These are phyloP conservation scores for Cutaneotrichosporon dermatis DNA, from an alignment of 1,284 basidiomycete genomes.

Conservation along the genomic window DNA sequence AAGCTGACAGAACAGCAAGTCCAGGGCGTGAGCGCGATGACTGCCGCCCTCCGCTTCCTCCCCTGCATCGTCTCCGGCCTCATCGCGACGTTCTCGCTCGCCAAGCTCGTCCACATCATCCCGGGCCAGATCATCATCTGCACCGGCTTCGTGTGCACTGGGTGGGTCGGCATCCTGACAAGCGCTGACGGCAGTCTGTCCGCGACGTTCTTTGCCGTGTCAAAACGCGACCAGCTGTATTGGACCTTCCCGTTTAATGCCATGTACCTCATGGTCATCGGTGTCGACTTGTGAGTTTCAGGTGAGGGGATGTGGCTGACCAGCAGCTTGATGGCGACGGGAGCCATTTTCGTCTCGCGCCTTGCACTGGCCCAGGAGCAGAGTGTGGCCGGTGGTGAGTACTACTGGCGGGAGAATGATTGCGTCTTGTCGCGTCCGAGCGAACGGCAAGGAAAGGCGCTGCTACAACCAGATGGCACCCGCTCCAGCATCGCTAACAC, in stretches of 20 bases:
- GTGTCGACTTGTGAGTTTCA: constrained; percentile 56
- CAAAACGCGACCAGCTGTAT: constrained; percentile 47
- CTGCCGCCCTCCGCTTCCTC: constrained; percentile 65
- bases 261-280: constrained; percentile 59
- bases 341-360: constrained; percentile 66
- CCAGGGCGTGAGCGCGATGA: constrained; percentile 41
- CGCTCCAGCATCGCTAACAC: too few relatives aligned
- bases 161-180: constrained; percentile 7
- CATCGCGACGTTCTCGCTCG: constrained; percentile 55
- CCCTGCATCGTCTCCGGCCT: constrained; percentile 68
- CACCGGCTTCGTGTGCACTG: constrained; percentile 56
- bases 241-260: constrained; percentile 12
- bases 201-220: constrained; percentile 66
- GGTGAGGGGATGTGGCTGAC: not conserved
- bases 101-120: constrained; percentile 9
- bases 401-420: too few relatives aligned
- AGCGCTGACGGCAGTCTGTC: constrained; percentile 44
- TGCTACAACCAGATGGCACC: too few relatives aligned
- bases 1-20: constrained; percentile 3
- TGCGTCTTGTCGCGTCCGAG: too few relatives aligned
- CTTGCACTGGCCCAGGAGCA: constrained; percentile 64
- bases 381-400: constrained; percentile 57
- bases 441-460: too few relatives aligned
- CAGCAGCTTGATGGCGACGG: constrained; percentile 57
- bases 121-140: constrained; percentile 50